phyloP scores from a whole-genome alignment of 495 filamentous ascomycete genomes.

The Aspergillus funiculosus region DNA sequence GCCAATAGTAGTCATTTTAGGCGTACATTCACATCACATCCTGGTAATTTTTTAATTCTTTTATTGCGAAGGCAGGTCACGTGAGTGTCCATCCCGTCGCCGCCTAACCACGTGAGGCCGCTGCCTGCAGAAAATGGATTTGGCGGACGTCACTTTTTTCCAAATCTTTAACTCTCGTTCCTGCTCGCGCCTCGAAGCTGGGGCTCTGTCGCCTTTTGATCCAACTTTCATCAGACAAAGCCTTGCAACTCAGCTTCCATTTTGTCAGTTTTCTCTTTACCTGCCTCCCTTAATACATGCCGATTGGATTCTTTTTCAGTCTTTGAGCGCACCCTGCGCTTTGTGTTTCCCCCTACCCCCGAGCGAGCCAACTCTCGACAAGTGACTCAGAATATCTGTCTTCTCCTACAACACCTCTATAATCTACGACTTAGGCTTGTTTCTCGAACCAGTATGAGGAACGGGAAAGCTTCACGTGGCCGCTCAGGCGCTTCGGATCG shows the following conservation, averaged over 20 bases:
- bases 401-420: not conserved
- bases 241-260: not conserved
- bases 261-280: not conserved
- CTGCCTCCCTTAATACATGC: slow-evolving; percentile 19
- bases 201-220: not conserved
- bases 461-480: slow-evolving; percentile 28
- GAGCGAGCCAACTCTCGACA: no score
- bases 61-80: no score
- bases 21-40: no score
- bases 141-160: slow-evolving; percentile 29
- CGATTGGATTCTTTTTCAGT: slow-evolving; percentile 13
- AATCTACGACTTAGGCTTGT: slow-evolving; percentile 6
- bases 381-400: not conserved
- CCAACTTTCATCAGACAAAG: not conserved
- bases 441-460: slow-evolving; percentile 29
- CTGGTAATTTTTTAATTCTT: no score
- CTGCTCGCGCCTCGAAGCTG: not conserved
- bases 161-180: slow-evolving; percentile 3
- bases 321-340: slow-evolving; percentile 29
- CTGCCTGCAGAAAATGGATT: slow-evolving; percentile 24
- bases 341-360: slow-evolving; percentile 12
- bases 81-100: slow-evolving; percentile 7
- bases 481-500: slow-evolving; percentile 36
- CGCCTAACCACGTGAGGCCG: slow-evolving; percentile 21
- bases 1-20: no score